Conservation (phyloP, 2,329 filamentous ascomycete genomes). For the Monosporascus sp. region DNA sequence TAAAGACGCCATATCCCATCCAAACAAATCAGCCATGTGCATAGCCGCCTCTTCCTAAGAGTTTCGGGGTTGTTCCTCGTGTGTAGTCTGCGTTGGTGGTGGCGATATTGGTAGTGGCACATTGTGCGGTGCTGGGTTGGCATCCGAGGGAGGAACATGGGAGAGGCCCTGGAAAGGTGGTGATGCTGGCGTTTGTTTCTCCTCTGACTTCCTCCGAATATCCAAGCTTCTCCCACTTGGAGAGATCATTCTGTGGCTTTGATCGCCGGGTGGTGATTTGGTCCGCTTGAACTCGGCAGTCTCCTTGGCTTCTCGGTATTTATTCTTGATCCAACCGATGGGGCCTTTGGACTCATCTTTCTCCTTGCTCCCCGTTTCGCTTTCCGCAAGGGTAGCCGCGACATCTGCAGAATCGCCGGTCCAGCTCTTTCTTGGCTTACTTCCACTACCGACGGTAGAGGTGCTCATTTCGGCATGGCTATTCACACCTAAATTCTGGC, state of each 20-base stretch:
- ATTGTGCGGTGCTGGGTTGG: constrained; percentile 17
- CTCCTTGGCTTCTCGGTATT: constrained; percentile 57
- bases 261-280: constrained; percentile 49
- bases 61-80: constrained; percentile 17
- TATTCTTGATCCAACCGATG: constrained; percentile 55
- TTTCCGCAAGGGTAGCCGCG: constrained; percentile 34
- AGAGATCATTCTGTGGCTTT: constrained; percentile 26
- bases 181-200: constrained; percentile 14
- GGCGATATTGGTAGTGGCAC: constrained; percentile 23
- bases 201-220: constrained; percentile 37
- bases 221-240: constrained; percentile 45
- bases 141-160: constrained; percentile 4
- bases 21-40: neutral
- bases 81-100: constrained; percentile 19
- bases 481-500: constrained; percentile 53
- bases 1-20: neutral
- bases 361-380: constrained; percentile 33
- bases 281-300: constrained; percentile 49
- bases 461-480: constrained; percentile 60
- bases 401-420: constrained; percentile 48
- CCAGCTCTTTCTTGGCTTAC: constrained; percentile 44
- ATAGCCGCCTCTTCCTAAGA: constrained; percentile 13
- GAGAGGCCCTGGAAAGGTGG: neutral
- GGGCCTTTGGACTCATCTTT: constrained; percentile 48
- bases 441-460: constrained; percentile 62